phyloP scores from a whole-genome alignment of 2,329 filamentous ascomycete genomes.

The Aspergillus versicolor region DNA sequence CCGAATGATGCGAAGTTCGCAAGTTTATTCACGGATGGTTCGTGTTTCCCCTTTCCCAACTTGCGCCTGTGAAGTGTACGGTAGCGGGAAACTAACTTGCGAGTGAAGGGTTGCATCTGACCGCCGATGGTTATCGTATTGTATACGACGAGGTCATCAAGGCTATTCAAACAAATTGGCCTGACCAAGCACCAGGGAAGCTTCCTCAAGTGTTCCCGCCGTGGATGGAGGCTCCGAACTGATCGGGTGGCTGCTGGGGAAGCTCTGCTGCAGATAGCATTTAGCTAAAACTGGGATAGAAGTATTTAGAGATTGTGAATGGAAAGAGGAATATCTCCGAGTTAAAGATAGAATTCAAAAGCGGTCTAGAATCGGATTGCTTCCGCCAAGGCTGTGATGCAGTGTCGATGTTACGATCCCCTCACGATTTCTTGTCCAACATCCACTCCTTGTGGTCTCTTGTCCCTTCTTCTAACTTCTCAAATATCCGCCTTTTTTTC shows the following conservation, averaged over 20 bases:
- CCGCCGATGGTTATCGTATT: conserved; percentile 55
- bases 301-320: neutral
- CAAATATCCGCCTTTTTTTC: neutral
- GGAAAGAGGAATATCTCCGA: neutral
- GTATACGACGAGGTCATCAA: conserved; percentile 56
- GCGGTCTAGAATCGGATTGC: conserved; percentile 15
- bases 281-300: neutral
- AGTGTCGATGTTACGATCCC: conserved; percentile 12
- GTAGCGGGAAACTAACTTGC: neutral
- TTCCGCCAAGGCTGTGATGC: conserved; percentile 12
- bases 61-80: no score
- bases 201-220: conserved; percentile 54
- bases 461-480: neutral
- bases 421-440: conserved; percentile 16
- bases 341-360: conserved; percentile 5
- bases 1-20: conserved; percentile 57
- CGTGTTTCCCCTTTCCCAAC: conserved; percentile 19
- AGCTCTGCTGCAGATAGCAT: neutral
- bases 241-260: neutral
- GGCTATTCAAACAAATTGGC: conserved; percentile 51
- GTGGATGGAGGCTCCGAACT: conserved; percentile 50
- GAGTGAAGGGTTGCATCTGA: conserved; percentile 54
- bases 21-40: conserved; percentile 58
- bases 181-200: conserved; percentile 54
- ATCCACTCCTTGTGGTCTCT: conserved; percentile 1